Conservation (phyloP, 106 monocot species). For the Acorus gramineus region DNA sequence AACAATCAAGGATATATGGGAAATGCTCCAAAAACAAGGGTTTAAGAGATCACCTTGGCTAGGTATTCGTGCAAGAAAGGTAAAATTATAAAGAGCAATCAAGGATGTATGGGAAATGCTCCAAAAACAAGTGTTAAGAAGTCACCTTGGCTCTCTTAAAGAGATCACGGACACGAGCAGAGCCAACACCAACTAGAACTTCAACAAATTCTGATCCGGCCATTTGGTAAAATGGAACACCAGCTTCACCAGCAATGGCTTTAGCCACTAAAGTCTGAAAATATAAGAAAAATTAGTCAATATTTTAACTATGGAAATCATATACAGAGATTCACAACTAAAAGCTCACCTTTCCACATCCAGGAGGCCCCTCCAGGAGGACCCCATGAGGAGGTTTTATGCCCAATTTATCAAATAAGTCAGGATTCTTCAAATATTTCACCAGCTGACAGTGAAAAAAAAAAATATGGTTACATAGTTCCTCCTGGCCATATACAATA, state of each 20-base stretch:
- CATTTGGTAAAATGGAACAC: conserved; percentile 91
- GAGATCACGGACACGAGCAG: conserved; percentile 76
- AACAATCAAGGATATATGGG: too few species aligned
- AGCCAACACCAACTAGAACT: conserved; percentile 87
- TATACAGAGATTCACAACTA: neutral
- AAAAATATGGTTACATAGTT: neutral
- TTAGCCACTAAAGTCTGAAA: conserved; percentile 74
- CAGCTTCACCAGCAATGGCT: conserved; percentile 91
- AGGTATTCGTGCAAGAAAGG: too few species aligned
- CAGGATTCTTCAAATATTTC: conserved; percentile 75
- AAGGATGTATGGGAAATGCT: too few species aligned
- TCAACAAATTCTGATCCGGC: conserved; percentile 91
- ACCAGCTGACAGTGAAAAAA: conserved; percentile 36
- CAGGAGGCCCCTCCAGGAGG: conserved; percentile 75
- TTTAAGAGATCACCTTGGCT: too few species aligned
- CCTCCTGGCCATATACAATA: neutral
- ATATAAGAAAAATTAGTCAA: conserved; percentile 6
- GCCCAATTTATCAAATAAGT: conserved; percentile 67
- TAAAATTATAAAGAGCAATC: too few species aligned
- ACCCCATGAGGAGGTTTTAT: conserved; percentile 84
- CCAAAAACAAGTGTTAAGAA: neutral
- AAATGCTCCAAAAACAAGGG: too few species aligned
- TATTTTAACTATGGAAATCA: neutral
- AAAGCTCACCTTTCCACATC: conserved; percentile 70
- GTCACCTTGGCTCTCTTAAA: conserved; percentile 81